A percentile compares a stretch with the other conserved stretches of the same genome.
phyloP scores from a whole-genome alignment of 768 basidiomycete species.

The Neoboletus subvelutipes region DNA sequence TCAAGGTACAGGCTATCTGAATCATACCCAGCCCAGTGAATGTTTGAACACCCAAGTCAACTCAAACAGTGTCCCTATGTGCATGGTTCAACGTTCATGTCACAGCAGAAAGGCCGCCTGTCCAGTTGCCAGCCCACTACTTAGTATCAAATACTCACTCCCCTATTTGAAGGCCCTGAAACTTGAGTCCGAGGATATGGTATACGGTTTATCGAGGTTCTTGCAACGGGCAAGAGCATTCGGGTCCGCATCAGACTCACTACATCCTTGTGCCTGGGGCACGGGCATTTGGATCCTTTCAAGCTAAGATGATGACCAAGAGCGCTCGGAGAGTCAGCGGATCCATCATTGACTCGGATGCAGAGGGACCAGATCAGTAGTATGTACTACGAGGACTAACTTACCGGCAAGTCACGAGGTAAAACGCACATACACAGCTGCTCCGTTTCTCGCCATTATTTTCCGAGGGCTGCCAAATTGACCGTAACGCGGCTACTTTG shows the following conservation, averaged over 20 bases:
- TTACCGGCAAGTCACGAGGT: background rate
- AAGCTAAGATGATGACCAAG: too few relatives aligned
- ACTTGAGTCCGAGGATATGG: background rate
- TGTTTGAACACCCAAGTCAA: background rate
- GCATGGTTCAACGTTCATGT: too few relatives aligned
- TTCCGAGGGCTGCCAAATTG: background rate
- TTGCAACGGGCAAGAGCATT: background rate
- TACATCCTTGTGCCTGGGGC: too few relatives aligned
- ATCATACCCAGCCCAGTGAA: too few relatives aligned
- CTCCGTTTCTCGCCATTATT: background rate
- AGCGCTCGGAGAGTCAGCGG: too few relatives aligned
- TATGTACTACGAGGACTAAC: background rate
- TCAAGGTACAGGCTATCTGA: background rate
- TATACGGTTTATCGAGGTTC: background rate
- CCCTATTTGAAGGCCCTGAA: background rate
- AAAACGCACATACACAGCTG: background rate
- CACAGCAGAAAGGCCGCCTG: background rate
- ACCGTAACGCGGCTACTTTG: background rate
- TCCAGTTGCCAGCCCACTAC: background rate
- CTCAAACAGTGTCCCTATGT: background rate
- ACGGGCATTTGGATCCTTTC: too few relatives aligned
- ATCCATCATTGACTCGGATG: too few relatives aligned
- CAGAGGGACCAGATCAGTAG: too few relatives aligned
- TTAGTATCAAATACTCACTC: background rate
- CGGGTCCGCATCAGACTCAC: background rate